Percentiles rank a stretch among this genome's conserved stretches.
phyloP scores from a whole-genome alignment of 495 filamentous ascomycete genomes.

The Aspergillus conjunctus region DNA sequence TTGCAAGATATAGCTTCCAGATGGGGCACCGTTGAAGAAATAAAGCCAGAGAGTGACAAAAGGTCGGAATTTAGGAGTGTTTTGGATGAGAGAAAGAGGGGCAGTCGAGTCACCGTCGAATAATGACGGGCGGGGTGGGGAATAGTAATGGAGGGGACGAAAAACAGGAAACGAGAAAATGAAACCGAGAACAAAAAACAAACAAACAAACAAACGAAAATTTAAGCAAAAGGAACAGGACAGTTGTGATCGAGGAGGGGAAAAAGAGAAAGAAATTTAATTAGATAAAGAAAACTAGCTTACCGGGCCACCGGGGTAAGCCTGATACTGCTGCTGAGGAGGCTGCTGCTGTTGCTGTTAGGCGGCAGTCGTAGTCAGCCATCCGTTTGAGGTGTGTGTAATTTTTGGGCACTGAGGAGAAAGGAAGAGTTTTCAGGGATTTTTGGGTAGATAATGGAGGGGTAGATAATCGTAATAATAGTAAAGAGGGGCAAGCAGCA shows the following conservation, averaged over 20 bases:
- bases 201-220: slow-evolving; percentile 13
- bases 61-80: slow-evolving; percentile 7
- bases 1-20: slow-evolving; percentile 24
- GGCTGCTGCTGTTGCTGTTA: slow-evolving; percentile 23
- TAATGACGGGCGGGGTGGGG: background rate
- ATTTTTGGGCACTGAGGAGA: background rate
- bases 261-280: slow-evolving; percentile 21
- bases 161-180: slow-evolving; percentile 10
- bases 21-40: slow-evolving; percentile 9
- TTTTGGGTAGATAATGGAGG: background rate
- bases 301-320: slow-evolving; percentile 49
- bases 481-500: slow-evolving; percentile 11
- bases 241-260: slow-evolving; percentile 16
- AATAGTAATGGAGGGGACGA: slow-evolving; percentile 20
- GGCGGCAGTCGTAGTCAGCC: slow-evolving; percentile 11
- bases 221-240: slow-evolving; percentile 15
- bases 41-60: slow-evolving; percentile 8
- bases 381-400: slow-evolving; percentile 7
- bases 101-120: slow-evolving; percentile 3
- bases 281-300: slow-evolving; percentile 30
- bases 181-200: slow-evolving; percentile 17
- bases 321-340: slow-evolving; percentile 39
- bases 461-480: slow-evolving; percentile 5
- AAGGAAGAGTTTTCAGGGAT: background rate
- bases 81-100: slow-evolving; percentile 14